Evolutionary conservation across 257 asterid species (phyloP).

Genomic region (Nicotiana knightiana): DNA sequence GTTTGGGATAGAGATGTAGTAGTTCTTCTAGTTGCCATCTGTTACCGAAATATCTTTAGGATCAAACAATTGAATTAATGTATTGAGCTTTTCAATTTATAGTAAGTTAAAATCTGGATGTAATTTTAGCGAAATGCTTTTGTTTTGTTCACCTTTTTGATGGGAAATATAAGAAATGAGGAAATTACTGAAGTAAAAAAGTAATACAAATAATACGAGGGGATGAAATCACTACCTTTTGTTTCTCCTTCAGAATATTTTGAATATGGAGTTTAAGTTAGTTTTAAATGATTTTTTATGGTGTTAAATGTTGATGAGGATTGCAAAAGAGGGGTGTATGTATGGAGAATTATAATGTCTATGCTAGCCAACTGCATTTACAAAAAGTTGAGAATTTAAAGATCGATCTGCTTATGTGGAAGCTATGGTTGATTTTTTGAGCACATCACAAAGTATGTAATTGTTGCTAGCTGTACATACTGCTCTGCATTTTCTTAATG

Average conservation of each 20-base stretch:
- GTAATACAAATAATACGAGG: neutral
- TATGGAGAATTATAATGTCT: conserved; percentile 84
- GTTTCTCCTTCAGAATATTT: neutral
- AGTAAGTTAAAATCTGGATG: neutral
- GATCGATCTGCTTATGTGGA: conserved; percentile 53
- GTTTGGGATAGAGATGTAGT: neutral
- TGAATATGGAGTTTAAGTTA: neutral
- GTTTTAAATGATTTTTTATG: neutral
- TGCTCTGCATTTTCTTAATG: too few relatives aligned
- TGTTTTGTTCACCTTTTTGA: neutral
- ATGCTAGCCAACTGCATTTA: conserved; percentile 57
- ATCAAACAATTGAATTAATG: neutral
- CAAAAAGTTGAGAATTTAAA: conserved; percentile 62
- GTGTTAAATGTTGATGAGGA: conserved; percentile 45
- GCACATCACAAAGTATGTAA: too few relatives aligned
- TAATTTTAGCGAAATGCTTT: neutral
- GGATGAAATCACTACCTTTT: neutral
- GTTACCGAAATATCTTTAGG: neutral
- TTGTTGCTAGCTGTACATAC: too few relatives aligned
- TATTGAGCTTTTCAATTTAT: neutral
- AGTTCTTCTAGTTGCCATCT: too few relatives aligned
- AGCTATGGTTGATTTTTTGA: too few relatives aligned
- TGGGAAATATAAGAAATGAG: neutral
- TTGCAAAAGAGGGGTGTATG: conserved; percentile 92
- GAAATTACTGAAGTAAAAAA: too few relatives aligned